These are phyloP conservation scores for Monosporascus sp. DNA, from an alignment of 2,329 filamentous ascomycete species.

Conservation along the genomic window DNA sequence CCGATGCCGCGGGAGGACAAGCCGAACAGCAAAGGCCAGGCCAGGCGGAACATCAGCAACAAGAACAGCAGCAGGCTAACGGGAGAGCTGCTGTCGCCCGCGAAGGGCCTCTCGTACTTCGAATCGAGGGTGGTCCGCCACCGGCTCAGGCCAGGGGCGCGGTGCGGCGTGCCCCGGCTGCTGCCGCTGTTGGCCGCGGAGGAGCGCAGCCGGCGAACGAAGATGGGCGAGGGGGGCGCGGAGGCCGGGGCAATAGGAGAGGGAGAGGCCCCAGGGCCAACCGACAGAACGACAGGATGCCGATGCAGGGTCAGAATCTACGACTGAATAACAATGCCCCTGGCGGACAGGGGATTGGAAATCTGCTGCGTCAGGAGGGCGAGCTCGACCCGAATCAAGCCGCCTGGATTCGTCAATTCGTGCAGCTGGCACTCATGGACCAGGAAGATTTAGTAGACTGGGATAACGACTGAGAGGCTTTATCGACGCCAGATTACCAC, in stretches of 20 bases:
- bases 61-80: slow-evolving; percentile 24
- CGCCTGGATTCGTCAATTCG: slow-evolving; percentile 51
- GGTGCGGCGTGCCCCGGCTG: slow-evolving; percentile 19
- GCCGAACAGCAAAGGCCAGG: slow-evolving; percentile 9
- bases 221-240: slow-evolving; percentile 23
- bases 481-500: not conserved
- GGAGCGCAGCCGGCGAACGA: slow-evolving; percentile 21
- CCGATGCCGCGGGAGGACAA: slow-evolving; percentile 5
- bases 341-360: slow-evolving; percentile 15
- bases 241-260: slow-evolving; percentile 26
- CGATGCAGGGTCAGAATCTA: slow-evolving; percentile 21
- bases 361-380: slow-evolving; percentile 16
- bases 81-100: slow-evolving; percentile 42
- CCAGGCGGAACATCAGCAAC: slow-evolving; percentile 15
- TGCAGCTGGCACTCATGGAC: slow-evolving; percentile 49
- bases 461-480: slow-evolving; percentile 32
- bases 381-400: slow-evolving; percentile 42
- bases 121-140: slow-evolving; percentile 39
- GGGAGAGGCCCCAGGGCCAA: slow-evolving; percentile 17
- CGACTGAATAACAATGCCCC: slow-evolving; percentile 14
- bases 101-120: slow-evolving; percentile 53
- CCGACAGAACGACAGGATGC: slow-evolving; percentile 23
- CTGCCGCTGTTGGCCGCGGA: slow-evolving; percentile 11
- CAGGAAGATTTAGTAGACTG: slow-evolving; percentile 43
- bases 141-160: slow-evolving; percentile 17